Conservation (phyloP, 106 monocot genomes). For the Acorus calamus region DNA sequence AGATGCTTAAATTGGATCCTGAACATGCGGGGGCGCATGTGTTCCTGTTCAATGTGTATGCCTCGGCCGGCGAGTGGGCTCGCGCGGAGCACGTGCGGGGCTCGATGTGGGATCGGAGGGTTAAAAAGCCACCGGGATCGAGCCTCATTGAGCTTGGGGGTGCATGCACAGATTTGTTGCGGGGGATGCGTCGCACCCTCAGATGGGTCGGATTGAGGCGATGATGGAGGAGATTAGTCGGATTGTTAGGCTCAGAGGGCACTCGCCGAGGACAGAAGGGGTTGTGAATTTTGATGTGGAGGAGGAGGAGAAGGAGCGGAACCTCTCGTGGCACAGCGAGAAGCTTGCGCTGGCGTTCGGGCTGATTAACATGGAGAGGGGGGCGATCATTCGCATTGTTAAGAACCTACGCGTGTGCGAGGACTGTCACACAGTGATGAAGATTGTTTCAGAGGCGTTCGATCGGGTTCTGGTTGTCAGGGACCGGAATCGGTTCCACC, state of each 20-base stretch:
- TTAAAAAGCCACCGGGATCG: conserved; percentile 55
- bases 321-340: conserved; percentile 53
- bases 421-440: conserved; percentile 65
- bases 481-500: conserved; percentile 55
- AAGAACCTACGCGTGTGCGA: conserved; percentile 66
- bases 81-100: conserved; percentile 26
- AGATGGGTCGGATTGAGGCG: conserved; percentile 27
- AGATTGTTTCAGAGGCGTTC: conserved; percentile 44
- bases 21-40: conserved; percentile 48
- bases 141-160: conserved; percentile 39
- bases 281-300: conserved; percentile 20
- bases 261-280: background rate
- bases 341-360: conserved; percentile 63
- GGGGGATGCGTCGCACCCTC: conserved; percentile 35
- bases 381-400: conserved; percentile 29
- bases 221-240: conserved; percentile 52
- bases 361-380: conserved; percentile 32
- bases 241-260: conserved; percentile 14
- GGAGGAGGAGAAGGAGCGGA: conserved; percentile 47
- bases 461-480: conserved; percentile 35
- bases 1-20: conserved; percentile 58
- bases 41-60: conserved; percentile 60
- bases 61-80: conserved; percentile 31
- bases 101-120: conserved; percentile 34
- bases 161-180: conserved; percentile 50